Percentiles rank a stretch among this genome's conserved stretches.
These are phyloP conservation scores for Hypoxylon rickii DNA, from an alignment of 495 filamentous ascomycete genomes.

Conservation along the genomic window DNA sequence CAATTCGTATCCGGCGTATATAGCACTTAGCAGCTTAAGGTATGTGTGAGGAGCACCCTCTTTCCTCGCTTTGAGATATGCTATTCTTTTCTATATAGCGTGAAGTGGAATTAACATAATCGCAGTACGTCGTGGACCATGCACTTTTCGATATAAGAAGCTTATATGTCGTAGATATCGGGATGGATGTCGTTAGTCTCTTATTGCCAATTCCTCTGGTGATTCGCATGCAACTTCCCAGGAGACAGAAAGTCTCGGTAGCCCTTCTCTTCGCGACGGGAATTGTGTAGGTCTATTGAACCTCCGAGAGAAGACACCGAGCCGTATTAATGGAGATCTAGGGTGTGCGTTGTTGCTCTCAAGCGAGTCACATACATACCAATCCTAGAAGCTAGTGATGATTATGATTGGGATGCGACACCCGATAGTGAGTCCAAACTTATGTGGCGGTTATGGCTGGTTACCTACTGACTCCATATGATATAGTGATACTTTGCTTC, in stretches of 20 bases:
- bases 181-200: conserved; percentile 44
- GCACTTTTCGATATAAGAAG: neutral
- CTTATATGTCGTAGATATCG: conserved; percentile 35
- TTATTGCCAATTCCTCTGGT: conserved; percentile 56
- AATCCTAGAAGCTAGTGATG: conserved; percentile 18
- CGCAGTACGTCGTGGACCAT: conserved; percentile 5
- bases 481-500: conserved; percentile 52
- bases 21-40: conserved; percentile 23
- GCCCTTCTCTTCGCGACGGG: conserved; percentile 54
- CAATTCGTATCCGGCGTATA: conserved; percentile 26
- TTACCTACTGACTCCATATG: too few species aligned
- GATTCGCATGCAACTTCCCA: conserved; percentile 52
- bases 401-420: conserved; percentile 26
- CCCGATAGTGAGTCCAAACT: conserved; percentile 26
- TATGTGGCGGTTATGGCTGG: too few species aligned
- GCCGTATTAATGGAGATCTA: neutral
- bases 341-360: conserved; percentile 22
- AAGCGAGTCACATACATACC: conserved; percentile 24
- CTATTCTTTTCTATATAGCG: neutral
- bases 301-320: neutral
- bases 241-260: conserved; percentile 52
- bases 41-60: neutral
- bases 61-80: neutral
- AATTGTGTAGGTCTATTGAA: conserved; percentile 48
- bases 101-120: conserved; percentile 2